Conservation (phyloP, 371 early-diverging fungal genomes). For the Saksenaea vasiformis region DNA sequence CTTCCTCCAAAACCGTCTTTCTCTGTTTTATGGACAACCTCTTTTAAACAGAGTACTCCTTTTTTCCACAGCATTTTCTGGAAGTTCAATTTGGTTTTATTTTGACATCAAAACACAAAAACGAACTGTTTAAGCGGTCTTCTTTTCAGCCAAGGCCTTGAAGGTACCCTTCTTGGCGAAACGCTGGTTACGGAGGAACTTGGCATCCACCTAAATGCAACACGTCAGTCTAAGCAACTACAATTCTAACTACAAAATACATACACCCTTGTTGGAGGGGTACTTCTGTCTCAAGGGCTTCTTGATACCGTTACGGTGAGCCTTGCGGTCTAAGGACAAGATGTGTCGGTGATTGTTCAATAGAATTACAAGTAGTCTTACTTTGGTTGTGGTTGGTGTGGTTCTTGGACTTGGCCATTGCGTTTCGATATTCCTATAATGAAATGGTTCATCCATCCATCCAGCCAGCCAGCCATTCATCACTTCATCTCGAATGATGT, state of each 20-base stretch:
- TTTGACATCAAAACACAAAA: background rate
- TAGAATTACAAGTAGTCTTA: constrained; percentile 29
- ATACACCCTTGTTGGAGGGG: constrained; percentile 92
- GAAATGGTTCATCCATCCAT: constrained; percentile 14
- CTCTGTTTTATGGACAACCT: too few species aligned
- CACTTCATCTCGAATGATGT: background rate
- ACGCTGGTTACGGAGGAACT: constrained; percentile 98
- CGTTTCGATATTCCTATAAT: constrained; percentile 20
- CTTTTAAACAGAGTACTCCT: too few species aligned
- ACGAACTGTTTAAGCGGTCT: constrained; percentile 10
- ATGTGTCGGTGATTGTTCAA: background rate
- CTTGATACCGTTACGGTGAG: constrained; percentile 98
- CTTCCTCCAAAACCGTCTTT: too few species aligned
- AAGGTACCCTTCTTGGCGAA: constrained; percentile 86
- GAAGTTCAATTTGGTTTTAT: background rate
- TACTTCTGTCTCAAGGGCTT: constrained; percentile 88
- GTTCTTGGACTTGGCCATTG: constrained; percentile 98
- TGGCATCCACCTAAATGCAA: constrained; percentile 78
- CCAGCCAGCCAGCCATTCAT: constrained; percentile 10
- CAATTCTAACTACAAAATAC: constrained; percentile 19
- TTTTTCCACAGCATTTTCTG: too few species aligned
- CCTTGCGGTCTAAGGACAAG: constrained; percentile 80
- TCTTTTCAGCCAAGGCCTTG: constrained; percentile 35
- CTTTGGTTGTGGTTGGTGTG: constrained; percentile 99
- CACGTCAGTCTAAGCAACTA: background rate